Conservation (phyloP, 1,284 basidiomycete species). For the Megacollybia platyphylla region DNA sequence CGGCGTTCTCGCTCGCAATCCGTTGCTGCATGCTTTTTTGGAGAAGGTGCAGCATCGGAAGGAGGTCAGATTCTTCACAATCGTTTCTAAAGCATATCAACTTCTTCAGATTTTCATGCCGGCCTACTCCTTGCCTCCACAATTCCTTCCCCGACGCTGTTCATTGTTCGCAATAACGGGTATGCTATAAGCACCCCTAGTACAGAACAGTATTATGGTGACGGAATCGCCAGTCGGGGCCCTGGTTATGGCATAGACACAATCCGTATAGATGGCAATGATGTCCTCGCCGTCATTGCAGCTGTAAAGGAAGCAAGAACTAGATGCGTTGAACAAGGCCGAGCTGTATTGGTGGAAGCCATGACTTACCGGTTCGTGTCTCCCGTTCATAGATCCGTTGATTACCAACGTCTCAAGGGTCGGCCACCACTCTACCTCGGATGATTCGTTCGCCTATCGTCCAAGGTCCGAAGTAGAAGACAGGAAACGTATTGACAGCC, state of each 20-base stretch:
- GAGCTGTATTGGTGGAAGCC: conserved; percentile 83
- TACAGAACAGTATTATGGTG: conserved; percentile 82
- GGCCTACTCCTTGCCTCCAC: conserved; percentile 70
- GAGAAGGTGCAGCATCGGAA: conserved; percentile 72
- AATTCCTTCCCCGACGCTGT: conserved; percentile 59
- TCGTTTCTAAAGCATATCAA: conserved; percentile 2
- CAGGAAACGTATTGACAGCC: conserved; percentile 80
- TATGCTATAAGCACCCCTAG: conserved; percentile 93
- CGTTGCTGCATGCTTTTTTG: conserved; percentile 86
- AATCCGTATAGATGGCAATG: conserved; percentile 88
- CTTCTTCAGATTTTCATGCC: conserved; percentile 52
- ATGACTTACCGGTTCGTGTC: conserved; percentile 72
- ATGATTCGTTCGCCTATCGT: conserved; percentile 88
- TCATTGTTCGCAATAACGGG: conserved; percentile 76
- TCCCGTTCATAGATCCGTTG: conserved; percentile 5
- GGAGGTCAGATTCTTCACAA: conserved; percentile 24
- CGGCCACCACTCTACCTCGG: conserved; percentile 92
- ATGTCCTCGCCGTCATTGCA: conserved; percentile 78
- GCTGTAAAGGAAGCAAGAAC: conserved; percentile 72
- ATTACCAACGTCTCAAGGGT: conserved; percentile 31
- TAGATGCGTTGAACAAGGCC: conserved; percentile 66
- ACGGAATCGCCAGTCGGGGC: conserved; percentile 87
- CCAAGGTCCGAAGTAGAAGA: conserved; percentile 79
- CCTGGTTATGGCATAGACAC: conserved; percentile 92
- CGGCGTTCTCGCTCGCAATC: conserved; percentile 67